phyloP scores from a whole-genome alignment of 148 eudicot species.

The Tetragonia tetragonoides region DNA sequence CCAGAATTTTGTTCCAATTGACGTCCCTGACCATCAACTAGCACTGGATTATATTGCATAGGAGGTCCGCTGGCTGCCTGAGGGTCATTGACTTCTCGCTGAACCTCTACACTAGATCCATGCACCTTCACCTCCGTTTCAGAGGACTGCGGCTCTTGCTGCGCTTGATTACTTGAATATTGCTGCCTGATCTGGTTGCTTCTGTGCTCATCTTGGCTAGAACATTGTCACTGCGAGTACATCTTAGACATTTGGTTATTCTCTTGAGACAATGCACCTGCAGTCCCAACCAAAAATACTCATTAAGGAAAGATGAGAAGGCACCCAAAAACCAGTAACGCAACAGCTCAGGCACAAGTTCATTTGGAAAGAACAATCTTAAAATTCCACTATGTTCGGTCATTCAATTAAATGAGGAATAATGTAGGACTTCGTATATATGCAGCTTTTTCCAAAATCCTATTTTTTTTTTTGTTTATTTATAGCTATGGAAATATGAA shows the following conservation, averaged over 20 bases:
- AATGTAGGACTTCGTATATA: no score
- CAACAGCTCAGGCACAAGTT: neutral
- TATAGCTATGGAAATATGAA: no score
- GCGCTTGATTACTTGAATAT: slow-evolving; percentile 30
- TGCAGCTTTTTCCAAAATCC: no score
- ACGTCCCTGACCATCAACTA: slow-evolving; percentile 36
- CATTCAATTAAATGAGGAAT: no score
- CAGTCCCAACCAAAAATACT: slow-evolving; percentile 9
- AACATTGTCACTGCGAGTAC: slow-evolving; percentile 60
- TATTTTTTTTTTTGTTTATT: no score
- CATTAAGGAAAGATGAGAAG: neutral
- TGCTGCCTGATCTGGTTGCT: slow-evolving; percentile 42
- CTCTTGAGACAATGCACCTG: slow-evolving; percentile 61
- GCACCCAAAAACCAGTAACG: neutral
- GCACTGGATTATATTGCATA: slow-evolving; percentile 38
- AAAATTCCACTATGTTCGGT: neutral
- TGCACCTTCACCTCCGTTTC: slow-evolving; percentile 42
- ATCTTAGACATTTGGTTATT: slow-evolving; percentile 52
- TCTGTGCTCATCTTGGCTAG: slow-evolving; percentile 46
- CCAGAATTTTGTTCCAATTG: slow-evolving; percentile 40
- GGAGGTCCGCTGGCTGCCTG: slow-evolving; percentile 36
- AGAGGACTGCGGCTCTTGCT: slow-evolving; percentile 46
- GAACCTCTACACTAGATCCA: slow-evolving; percentile 38
- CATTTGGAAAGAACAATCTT: neutral
- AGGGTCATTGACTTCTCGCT: slow-evolving; percentile 34